phyloP scores from a whole-genome alignment of 257 asterid genomes.

The Solanum ossicruentum region DNA sequence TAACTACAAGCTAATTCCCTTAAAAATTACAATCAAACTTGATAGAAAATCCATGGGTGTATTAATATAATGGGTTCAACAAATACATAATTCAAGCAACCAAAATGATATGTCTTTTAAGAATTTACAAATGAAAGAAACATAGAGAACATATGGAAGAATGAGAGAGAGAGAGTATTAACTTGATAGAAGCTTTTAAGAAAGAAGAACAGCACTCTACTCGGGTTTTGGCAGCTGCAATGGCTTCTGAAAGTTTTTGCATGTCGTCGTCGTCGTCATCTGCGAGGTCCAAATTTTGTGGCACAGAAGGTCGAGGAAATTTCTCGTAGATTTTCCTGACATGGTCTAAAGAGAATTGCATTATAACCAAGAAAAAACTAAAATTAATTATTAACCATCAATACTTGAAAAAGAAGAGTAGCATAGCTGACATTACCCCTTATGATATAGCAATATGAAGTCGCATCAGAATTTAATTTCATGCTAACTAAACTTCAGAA shows the following conservation, averaged over 20 bases:
- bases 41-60: background rate
- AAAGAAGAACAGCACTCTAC: conserved; percentile 82
- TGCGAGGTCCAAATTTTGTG: conserved; percentile 70
- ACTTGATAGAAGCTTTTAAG: conserved; percentile 81
- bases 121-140: background rate
- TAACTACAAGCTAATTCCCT: background rate
- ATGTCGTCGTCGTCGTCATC: conserved; percentile 83
- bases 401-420: background rate
- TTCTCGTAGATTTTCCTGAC: conserved; percentile 61
- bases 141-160: background rate
- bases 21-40: background rate
- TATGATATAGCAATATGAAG: background rate
- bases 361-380: conserved; percentile 7
- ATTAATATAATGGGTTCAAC: background rate
- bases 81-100: background rate
- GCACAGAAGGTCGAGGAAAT: conserved; percentile 75
- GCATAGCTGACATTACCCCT: background rate
- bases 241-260: conserved; percentile 76
- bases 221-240: conserved; percentile 88
- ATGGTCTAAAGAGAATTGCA: conserved; percentile 43
- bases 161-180: conserved; percentile 4
- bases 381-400: background rate
- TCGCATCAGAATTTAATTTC: background rate
- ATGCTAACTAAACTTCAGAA: background rate
- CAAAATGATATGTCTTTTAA: background rate